Evolutionary conservation across 805 yeast species (phyloP).

Genomic region (Starmerella powellii): DNA sequence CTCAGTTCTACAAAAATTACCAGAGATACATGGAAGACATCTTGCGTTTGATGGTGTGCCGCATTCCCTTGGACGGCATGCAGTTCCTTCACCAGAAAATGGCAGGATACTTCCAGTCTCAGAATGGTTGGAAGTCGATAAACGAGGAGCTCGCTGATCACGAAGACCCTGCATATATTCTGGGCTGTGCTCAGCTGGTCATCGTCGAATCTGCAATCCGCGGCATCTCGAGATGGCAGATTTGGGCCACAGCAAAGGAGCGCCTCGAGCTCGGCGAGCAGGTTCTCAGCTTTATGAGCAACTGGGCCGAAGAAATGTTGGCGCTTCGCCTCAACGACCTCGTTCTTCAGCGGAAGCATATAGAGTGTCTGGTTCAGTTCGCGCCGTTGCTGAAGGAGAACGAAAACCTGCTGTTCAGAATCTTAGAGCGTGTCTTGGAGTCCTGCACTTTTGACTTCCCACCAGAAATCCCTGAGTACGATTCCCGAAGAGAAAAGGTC

Average conservation of each 20-base stretch:
- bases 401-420: constrained; percentile 61
- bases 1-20: constrained; percentile 65
- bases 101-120: constrained; percentile 53
- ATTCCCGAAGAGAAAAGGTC: constrained; percentile 62
- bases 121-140: constrained; percentile 53
- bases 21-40: constrained; percentile 81
- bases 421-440: constrained; percentile 73
- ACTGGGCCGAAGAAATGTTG: constrained; percentile 42
- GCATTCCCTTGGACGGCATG: constrained; percentile 68
- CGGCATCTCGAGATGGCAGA: constrained; percentile 90
- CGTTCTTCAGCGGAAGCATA: constrained; percentile 64
- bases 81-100: constrained; percentile 69
- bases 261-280: constrained; percentile 42
- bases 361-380: constrained; percentile 87
- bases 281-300: constrained; percentile 57
- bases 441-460: constrained; percentile 80
- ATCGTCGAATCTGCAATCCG: constrained; percentile 81
- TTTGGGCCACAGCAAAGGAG: constrained; percentile 63
- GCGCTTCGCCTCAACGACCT: constrained; percentile 72
- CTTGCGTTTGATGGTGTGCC: constrained; percentile 75
- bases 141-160: constrained; percentile 27
- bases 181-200: constrained; percentile 70
- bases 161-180: constrained; percentile 44
- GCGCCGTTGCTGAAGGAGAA: constrained; percentile 75
- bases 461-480: constrained; percentile 40